Evolutionary conservation across 2,329 filamentous ascomycete species (phyloP), one percentile per base, ranked within the genome.

Genomic region (Hymenoscyphus linearis): DNA sequence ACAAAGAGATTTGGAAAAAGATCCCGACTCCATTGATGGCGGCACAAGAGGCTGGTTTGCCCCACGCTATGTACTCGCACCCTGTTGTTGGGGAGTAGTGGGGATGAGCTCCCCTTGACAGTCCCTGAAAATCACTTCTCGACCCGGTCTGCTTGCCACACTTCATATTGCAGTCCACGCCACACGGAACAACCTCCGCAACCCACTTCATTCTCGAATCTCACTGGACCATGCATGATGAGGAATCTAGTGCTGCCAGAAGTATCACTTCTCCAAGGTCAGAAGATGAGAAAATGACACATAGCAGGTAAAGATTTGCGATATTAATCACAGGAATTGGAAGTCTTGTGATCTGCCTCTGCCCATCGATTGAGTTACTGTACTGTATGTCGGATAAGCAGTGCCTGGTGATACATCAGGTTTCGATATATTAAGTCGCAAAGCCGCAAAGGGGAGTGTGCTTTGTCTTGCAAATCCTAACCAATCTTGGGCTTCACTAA

Each of bases 61-160:
- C 55, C 35, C 55, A 57, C 55, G 55, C 37, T 47, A 57, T 57
- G 55, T 36, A 57, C 55, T 57, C 55, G 26, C 34, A 27, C 35
- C 22, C 55, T 25, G 18, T 2, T n/a, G 12, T 14, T 16, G 18
- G 37, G 55, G n/a, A 31, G 18, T 13, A 22, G 25, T 26, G 55
- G 31, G 44, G 44, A 50, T 13, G 22, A 50, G 3, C 40, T 7
- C 31, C 40, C 40, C n/a, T 47, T 12, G 18, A 50, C 2, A 50
- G 44, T 50, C 55, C 55, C 25, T 57, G 34, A 57, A 27, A 57
- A 27, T 26, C 35, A 27, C 55, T 47, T 25, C 40, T 47, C 7
- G 40, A 47, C 40, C 40, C 12, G 18, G 18, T 22, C 18, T 22
- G 22, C 10, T 47, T 47, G 40, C 40, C 40, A 47, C 40, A 22